Evolutionary conservation across 2,329 filamentous ascomycete species (phyloP).

Genomic region (Venturia oleaginea): DNA sequence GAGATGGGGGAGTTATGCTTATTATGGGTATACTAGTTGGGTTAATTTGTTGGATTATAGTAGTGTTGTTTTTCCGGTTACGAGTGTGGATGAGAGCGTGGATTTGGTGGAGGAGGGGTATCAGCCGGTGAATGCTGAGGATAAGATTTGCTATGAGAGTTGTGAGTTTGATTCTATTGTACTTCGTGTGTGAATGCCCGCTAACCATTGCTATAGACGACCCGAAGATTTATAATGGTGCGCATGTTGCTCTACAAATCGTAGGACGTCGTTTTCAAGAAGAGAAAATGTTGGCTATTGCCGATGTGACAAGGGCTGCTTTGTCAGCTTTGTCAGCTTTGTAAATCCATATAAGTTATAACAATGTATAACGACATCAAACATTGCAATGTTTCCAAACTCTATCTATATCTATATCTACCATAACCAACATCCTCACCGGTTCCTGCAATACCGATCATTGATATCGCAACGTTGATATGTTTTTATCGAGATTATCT

Average conservation of each 20-base stretch:
- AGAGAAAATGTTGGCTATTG: constrained; percentile 31
- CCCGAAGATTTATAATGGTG: constrained; percentile 30
- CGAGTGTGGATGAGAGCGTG: constrained; percentile 40
- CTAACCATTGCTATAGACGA: constrained; percentile 24
- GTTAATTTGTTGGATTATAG: constrained; percentile 52
- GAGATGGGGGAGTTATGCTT: constrained; percentile 22
- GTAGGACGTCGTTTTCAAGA: constrained; percentile 30
- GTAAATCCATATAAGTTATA: background rate
- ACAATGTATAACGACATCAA: no score
- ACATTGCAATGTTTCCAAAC: background rate
- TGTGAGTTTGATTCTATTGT: constrained; percentile 13
- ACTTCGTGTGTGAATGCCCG: background rate
- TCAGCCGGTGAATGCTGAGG: constrained; percentile 12
- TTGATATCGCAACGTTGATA: background rate
- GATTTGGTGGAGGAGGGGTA: constrained; percentile 33
- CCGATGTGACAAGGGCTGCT: constrained; percentile 17
- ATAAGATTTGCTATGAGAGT: constrained; percentile 12
- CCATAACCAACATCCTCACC: background rate
- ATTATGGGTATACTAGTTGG: constrained; percentile 32
- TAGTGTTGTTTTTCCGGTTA: constrained; percentile 46
- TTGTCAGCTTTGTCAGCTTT: background rate
- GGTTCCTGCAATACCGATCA: background rate
- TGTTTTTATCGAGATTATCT: background rate
- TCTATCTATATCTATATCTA: background rate
- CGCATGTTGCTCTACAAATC: constrained; percentile 30